Percentiles rank a stretch among this genome's conserved stretches.
These are phyloP conservation scores for Ganoderma resinaceum DNA, from an alignment of 1,284 basidiomycete species.

Conservation along the genomic window DNA sequence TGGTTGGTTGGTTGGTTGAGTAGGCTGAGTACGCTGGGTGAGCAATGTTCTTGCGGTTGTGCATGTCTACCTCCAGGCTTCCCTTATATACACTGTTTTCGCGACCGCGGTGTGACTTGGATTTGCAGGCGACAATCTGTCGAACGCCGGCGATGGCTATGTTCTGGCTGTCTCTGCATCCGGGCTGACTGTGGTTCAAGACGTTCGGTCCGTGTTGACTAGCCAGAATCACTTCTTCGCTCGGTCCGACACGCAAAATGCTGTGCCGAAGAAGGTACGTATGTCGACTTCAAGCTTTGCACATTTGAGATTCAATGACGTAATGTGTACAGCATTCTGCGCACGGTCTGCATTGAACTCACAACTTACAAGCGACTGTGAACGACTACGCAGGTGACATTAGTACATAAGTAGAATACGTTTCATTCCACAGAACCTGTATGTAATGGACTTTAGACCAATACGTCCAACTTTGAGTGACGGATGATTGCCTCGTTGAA, in stretches of 20 bases:
- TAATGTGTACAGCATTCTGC: not conserved
- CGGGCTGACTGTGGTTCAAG: not conserved
- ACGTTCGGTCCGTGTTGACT: not conserved
- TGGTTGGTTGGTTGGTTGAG: not conserved
- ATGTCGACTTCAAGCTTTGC: not conserved
- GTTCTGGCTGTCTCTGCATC: not conserved
- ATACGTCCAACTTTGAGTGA: too few relatives aligned
- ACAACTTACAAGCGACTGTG: too few relatives aligned
- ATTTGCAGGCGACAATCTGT: not conserved
- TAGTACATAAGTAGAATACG: too few relatives aligned
- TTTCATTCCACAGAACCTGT: too few relatives aligned
- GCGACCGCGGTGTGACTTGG: not conserved
- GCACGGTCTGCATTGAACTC: too few relatives aligned
- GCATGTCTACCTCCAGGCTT: not conserved
- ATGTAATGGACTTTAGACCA: too few relatives aligned
- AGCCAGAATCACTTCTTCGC: not conserved
- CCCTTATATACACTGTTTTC: not conserved
- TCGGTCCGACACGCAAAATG: not conserved
- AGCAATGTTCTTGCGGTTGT: not conserved
- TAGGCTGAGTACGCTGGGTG: not conserved
- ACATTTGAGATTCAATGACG: not conserved
- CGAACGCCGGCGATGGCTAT: not conserved
- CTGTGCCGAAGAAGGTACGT: not conserved
- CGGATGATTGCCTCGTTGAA: too few relatives aligned
- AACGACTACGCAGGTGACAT: too few relatives aligned